Percentiles rank a stretch among this genome's conserved stretches.
These are phyloP conservation scores for Candida vaughaniae DNA, from an alignment of 805 yeast genomes.

Conservation along the genomic window DNA sequence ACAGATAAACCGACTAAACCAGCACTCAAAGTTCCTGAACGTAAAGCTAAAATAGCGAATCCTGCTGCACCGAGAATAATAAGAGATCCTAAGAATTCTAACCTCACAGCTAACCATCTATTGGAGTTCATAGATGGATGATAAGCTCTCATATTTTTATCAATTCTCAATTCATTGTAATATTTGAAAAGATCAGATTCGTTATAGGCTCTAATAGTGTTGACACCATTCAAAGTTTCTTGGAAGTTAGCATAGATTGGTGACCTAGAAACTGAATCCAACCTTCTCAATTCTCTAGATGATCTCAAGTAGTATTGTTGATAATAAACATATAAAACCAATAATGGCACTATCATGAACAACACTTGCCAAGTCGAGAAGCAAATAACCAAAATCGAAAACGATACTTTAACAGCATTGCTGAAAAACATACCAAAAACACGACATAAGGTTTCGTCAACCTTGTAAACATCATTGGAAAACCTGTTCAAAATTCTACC, in stretches of 20 bases:
- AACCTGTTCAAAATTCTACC: constrained; percentile 91
- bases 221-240: constrained; percentile 73
- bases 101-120: constrained; percentile 95
- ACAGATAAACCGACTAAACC: constrained; percentile 94
- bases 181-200: constrained; percentile 63
- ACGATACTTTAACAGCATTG: constrained; percentile 60
- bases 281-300: constrained; percentile 78
- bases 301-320: constrained; percentile 76
- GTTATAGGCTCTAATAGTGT: constrained; percentile 71
- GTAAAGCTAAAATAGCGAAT: constrained; percentile 68
- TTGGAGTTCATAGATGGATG: constrained; percentile 92
- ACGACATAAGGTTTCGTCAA: constrained; percentile 76
- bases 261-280: constrained; percentile 76
- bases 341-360: constrained; percentile 68
- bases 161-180: constrained; percentile 70
- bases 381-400: constrained; percentile 78
- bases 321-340: constrained; percentile 62
- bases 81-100: constrained; percentile 87
- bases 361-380: constrained; percentile 86
- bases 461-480: constrained; percentile 84
- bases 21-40: constrained; percentile 69
- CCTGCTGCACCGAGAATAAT: constrained; percentile 87
- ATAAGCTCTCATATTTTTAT: constrained; percentile 85
- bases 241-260: constrained; percentile 85
- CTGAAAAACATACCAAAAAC: constrained; percentile 67